These are phyloP conservation scores for Lecanosticta acicola DNA, from an alignment of 2,329 filamentous ascomycete species.

Conservation along the genomic window DNA sequence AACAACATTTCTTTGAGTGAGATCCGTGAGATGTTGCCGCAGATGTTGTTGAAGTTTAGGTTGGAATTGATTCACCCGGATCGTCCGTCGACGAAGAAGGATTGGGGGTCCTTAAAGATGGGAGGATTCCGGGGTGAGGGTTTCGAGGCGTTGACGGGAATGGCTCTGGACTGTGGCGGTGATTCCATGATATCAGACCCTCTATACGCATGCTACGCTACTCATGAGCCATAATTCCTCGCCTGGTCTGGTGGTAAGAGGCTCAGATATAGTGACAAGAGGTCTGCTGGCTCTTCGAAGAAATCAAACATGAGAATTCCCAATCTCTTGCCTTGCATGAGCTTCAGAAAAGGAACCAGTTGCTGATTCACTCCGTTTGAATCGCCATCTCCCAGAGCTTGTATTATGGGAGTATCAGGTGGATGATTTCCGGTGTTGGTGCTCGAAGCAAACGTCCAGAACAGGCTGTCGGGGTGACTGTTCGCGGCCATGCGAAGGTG, in stretches of 20 bases:
- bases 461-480: slow-evolving; percentile 36
- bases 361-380: slow-evolving; percentile 44
- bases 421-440: slow-evolving; percentile 39
- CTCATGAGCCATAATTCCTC: slow-evolving; percentile 6
- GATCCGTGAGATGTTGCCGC: slow-evolving; percentile 29
- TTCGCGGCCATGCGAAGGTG: slow-evolving; percentile 36
- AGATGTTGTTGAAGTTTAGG: slow-evolving; percentile 26
- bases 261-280: slow-evolving; percentile 39
- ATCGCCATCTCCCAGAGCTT: slow-evolving; percentile 42
- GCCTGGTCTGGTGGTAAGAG: slow-evolving; percentile 19
- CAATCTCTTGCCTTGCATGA: slow-evolving; percentile 40
- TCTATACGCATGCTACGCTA: too few relatives aligned
- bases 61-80: slow-evolving; percentile 7
- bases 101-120: background rate
- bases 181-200: too few relatives aligned
- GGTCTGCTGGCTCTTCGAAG: slow-evolving; percentile 40
- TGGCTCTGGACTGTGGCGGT: too few relatives aligned
- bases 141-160: too few relatives aligned
- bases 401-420: slow-evolving; percentile 40
- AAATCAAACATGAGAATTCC: slow-evolving; percentile 52
- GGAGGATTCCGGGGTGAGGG: too few relatives aligned
- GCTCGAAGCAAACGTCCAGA: slow-evolving; percentile 46
- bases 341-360: slow-evolving; percentile 35
- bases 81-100: background rate
- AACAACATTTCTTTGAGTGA: slow-evolving; percentile 28